A percentile compares a stretch with the other conserved stretches of the same genome.
Conservation (phyloP, 2,329 filamentous ascomycete genomes). For the Trichoderma afroharzianum region DNA sequence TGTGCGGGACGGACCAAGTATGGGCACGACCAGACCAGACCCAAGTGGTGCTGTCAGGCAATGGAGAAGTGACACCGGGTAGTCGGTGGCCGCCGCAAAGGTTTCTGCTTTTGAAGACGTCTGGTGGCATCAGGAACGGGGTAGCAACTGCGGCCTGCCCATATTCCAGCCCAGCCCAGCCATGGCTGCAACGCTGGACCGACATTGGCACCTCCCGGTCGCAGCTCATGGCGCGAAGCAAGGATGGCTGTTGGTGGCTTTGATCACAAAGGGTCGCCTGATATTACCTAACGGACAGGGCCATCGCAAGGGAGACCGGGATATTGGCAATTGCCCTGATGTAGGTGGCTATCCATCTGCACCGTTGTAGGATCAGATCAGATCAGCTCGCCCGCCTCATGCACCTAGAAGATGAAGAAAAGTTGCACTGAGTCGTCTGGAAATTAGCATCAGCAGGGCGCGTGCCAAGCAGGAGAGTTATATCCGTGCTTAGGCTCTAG, state of each 20-base stretch:
- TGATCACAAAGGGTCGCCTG: not conserved
- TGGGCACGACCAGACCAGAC: not conserved
- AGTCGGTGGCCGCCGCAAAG: not conserved
- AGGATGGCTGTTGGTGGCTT: conserved; percentile 14
- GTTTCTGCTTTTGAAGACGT: not conserved
- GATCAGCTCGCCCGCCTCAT: not conserved
- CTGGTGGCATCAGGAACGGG: not conserved
- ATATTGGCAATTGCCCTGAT: not conserved
- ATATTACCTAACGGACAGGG: conserved; percentile 1
- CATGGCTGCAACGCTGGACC: not conserved
- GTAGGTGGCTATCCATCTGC: conserved; percentile 7
- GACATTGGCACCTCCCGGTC: not conserved
- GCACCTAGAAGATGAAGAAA: not conserved
- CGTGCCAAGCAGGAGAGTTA: not conserved
- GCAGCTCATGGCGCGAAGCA: not conserved
- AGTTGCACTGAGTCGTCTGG: not conserved
- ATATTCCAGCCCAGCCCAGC: not conserved
- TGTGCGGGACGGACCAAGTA: not conserved
- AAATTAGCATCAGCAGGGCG: not conserved
- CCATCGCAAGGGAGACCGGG: not conserved
- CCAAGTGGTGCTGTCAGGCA: not conserved
- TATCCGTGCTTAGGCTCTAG: not conserved
- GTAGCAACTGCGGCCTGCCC: not conserved
- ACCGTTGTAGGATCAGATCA: conserved; percentile 7
- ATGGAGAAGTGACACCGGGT: not conserved